Conservation (phyloP, 768 basidiomycete species). For the Russula dissimulans region DNA sequence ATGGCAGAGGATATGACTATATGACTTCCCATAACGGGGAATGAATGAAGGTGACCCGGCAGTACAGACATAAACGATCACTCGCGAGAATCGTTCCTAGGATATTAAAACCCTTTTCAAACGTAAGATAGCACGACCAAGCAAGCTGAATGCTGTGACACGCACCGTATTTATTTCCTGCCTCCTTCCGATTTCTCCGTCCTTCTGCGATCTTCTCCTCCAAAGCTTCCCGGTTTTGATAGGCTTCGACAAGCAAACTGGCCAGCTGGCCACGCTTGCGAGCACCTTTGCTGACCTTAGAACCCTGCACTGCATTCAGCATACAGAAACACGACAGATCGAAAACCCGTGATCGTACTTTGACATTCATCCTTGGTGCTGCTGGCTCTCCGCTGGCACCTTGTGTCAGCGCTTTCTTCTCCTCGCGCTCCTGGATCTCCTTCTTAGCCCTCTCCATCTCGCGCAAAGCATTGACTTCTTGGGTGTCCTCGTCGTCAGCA, state of each 20-base stretch:
- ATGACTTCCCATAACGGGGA: not conserved
- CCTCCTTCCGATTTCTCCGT: constrained; percentile 75
- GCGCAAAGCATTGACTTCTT: constrained; percentile 52
- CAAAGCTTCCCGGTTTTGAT: constrained; percentile 69
- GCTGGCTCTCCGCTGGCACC: constrained; percentile 44
- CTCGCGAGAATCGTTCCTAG: not conserved
- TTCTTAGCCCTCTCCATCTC: constrained; percentile 73
- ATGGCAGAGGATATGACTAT: not conserved
- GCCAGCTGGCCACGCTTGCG: constrained; percentile 70
- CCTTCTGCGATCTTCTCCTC: constrained; percentile 83
- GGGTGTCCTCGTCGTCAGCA: constrained; percentile 45
- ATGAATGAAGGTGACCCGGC: not conserved
- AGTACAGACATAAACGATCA: not conserved
- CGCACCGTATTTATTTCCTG: constrained; percentile 86
- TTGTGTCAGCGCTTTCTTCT: constrained; percentile 63
- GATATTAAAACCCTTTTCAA: constrained; percentile 9
- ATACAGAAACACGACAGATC: not conserved
- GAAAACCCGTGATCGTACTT: constrained; percentile 36
- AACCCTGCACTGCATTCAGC: constrained; percentile 37
- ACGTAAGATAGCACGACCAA: not conserved
- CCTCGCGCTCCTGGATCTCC: constrained; percentile 69
- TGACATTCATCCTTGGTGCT: constrained; percentile 77
- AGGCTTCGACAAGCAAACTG: constrained; percentile 74
- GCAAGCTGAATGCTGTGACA: constrained; percentile 2
- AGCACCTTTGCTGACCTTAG: constrained; percentile 62